Evolutionary conservation across 768 basidiomycete genomes (phyloP).

Genomic region (Pleurotus djamor): DNA sequence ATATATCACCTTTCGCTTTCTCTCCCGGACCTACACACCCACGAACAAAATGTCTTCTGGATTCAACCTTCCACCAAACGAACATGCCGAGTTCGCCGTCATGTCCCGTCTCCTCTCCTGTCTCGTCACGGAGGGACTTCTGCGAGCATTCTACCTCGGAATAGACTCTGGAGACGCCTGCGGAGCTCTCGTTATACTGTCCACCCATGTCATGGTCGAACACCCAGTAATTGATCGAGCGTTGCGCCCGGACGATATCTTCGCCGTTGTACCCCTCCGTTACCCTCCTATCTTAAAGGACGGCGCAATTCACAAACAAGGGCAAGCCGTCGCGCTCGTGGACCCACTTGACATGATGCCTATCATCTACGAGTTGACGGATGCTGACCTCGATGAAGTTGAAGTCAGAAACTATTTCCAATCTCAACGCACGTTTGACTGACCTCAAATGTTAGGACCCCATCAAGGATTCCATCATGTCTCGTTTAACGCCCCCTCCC

Average conservation of each 20-base stretch:
- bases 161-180: constrained; percentile 18
- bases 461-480: constrained; percentile 25
- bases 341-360: constrained; percentile 61
- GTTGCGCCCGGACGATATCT: constrained; percentile 38
- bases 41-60: constrained; percentile 31
- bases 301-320: constrained; percentile 26
- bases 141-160: constrained; percentile 39
- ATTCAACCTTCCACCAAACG: constrained; percentile 26
- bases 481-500: constrained; percentile 27
- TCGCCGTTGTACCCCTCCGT: constrained; percentile 45
- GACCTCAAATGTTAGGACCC: constrained; percentile 15
- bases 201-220: constrained; percentile 31
- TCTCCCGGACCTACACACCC: background rate
- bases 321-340: constrained; percentile 40
- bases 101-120: constrained; percentile 46
- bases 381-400: constrained; percentile 9
- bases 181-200: constrained; percentile 37
- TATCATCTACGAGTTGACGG: constrained; percentile 32
- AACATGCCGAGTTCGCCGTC: constrained; percentile 44
- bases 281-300: constrained; percentile 40
- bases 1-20: constrained; percentile 16
- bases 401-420: constrained; percentile 10
- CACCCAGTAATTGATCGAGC: constrained; percentile 26
- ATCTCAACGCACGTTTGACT: background rate
- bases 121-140: constrained; percentile 45